Evolutionary conservation across 441 rosid species (phyloP).

Genomic region (California macrophylla): DNA sequence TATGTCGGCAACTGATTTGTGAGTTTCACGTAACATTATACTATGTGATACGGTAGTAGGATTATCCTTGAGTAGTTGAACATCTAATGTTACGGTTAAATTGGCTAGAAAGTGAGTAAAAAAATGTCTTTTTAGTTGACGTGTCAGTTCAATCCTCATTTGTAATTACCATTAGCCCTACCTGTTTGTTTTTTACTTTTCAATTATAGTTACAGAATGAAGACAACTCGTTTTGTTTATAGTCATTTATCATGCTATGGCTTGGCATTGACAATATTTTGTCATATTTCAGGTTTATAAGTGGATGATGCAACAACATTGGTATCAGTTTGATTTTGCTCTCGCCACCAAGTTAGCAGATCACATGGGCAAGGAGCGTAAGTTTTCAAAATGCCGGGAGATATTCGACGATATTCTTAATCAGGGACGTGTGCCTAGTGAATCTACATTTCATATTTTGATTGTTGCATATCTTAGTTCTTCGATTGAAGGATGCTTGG

Average conservation of each 20-base stretch:
- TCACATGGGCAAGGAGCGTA: constrained; percentile 71
- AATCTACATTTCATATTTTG: constrained; percentile 76
- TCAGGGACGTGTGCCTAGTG: constrained; percentile 81
- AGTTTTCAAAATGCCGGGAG: constrained; percentile 64
- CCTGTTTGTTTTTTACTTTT: constrained; percentile 7
- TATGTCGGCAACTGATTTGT: not conserved
- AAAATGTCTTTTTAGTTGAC: too few species aligned
- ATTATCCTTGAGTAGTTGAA: not conserved
- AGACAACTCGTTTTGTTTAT: not conserved
- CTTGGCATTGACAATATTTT: not conserved
- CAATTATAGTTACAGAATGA: not conserved
- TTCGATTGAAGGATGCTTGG: constrained; percentile 50
- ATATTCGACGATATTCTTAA: constrained; percentile 68
- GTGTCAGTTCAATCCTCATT: too few species aligned
- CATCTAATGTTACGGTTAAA: not conserved
- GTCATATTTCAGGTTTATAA: constrained; percentile 55
- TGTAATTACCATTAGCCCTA: not conserved
- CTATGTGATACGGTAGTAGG: not conserved
- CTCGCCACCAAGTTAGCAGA: constrained; percentile 80
- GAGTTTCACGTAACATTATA: not conserved
- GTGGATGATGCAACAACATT: constrained; percentile 84
- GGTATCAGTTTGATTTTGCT: constrained; percentile 79
- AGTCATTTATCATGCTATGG: not conserved
- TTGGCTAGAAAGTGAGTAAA: not conserved
- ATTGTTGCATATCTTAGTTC: constrained; percentile 70